phyloP scores from a whole-genome alignment of 1,139 yeast species.

The Yamadazyma conglobata region DNA sequence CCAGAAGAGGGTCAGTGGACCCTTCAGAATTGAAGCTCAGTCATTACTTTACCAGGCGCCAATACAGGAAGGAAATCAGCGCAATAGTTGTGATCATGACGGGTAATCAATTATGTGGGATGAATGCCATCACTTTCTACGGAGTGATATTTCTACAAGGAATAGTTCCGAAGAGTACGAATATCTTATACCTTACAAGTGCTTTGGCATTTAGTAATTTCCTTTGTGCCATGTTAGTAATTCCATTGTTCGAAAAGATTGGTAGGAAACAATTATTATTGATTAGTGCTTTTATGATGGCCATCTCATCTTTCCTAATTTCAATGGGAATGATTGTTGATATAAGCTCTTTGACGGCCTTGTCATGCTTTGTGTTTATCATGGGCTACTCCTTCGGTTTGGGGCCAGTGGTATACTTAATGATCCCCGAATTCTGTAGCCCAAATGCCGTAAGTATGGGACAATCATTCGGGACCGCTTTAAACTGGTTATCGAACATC shows the following conservation, averaged over 20 bases:
- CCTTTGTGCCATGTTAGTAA: conserved; percentile 23
- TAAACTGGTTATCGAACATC: conserved; percentile 86
- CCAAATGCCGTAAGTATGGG: conserved; percentile 72
- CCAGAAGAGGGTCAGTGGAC: conserved; percentile 27
- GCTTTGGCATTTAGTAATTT: conserved; percentile 31
- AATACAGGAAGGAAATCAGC: conserved; percentile 24
- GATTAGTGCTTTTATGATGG: conserved; percentile 61
- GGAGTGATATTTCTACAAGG: conserved; percentile 32
- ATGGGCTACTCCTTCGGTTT: conserved; percentile 80
- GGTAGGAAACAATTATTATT: conserved; percentile 73
- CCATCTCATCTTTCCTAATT: conserved; percentile 53
- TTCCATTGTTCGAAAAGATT: conserved; percentile 40
- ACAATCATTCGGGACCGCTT: conserved; percentile 81
- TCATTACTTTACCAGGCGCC: conserved; percentile 21
- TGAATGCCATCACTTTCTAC: conserved; percentile 40
- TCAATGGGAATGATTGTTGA: conserved; percentile 57
- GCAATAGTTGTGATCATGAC: conserved; percentile 35
- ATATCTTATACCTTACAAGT: conserved; percentile 28
- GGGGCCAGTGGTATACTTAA: conserved; percentile 87
- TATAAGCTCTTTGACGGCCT: conserved; percentile 48
- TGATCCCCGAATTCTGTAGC: conserved; percentile 79
- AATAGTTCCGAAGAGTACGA: conserved; percentile 22
- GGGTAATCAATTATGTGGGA: conserved; percentile 40
- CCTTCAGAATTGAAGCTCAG: conserved; percentile 23
- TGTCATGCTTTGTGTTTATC: conserved; percentile 65